Evolutionary conservation across 257 asterid species (phyloP), one percentile per base, ranked within the genome.

Genomic region (Nicotiana otophora): DNA sequence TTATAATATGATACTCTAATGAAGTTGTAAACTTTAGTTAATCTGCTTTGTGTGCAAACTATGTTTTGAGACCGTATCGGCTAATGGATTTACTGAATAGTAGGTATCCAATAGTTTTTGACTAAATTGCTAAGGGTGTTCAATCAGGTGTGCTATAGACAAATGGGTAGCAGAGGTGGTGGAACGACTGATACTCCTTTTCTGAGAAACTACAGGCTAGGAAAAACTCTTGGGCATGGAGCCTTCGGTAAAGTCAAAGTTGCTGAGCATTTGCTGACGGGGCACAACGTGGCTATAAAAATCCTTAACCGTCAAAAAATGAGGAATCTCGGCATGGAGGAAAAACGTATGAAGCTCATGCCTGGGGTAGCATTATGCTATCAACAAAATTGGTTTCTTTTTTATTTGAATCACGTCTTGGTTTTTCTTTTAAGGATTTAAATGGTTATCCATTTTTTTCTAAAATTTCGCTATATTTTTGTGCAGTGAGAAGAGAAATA

Each of bases 191-290:
- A 92, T 78, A 81, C 85, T 33, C 88, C 87, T 85, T 74, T 14
- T 26, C 78, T 86, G 64, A 86, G 91, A 68, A 96, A 90, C 91
- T 94, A 96, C 85, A 89, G 94, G 83, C 85, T 94, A 81, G 99
- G 99, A 60, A 96, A 94, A 90, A 96, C 97, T 54, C 95, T 96
- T 62, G 99, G 98, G 61, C 98, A 93, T 89, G 99, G 98, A 80
- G 90, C 97, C 70, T 94, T 96, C 83, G 98, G 99, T 77, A 96
- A 96, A 89, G 99, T 96, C 36, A 96, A 94, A 89, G 91, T 93
- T 84, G 99, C 99, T 61, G 97, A 90, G 86, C 99, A 96, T 90
- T 83, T 92, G 81, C 92, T 79, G 81, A 96, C 99, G 0, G 96
- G 98, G 30, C 90, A 90, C 79, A 94, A 96, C 87, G 99, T 96